Evolutionary conservation across 208 protist species (phyloP).

Genomic region (Borovskyia barvae): DNA sequence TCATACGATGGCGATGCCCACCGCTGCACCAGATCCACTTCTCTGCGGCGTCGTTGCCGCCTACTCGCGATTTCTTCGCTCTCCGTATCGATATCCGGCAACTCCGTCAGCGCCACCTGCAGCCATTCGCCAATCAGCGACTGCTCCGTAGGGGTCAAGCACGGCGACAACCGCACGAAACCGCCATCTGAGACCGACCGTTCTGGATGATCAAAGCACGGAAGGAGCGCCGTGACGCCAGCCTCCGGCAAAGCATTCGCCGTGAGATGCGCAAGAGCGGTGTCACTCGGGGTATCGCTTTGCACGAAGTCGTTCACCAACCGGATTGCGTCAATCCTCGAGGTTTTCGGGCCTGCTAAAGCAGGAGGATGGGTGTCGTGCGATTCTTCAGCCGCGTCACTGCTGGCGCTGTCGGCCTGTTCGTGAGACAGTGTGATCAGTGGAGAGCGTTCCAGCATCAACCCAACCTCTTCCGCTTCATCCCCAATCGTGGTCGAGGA

Average conservation of each 20-base stretch:
- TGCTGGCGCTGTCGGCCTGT: background rate
- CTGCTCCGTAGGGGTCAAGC: conserved; percentile 5
- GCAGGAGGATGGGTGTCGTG: background rate
- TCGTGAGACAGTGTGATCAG: background rate
- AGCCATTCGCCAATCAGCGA: conserved; percentile 12
- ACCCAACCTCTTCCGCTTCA: too few species aligned
- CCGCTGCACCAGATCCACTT: conserved; percentile 8
- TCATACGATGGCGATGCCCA: conserved; percentile 26
- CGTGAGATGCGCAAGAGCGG: conserved; percentile 5
- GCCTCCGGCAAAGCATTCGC: conserved; percentile 11
- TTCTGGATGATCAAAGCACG: conserved; percentile 26
- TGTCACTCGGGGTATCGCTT: conserved; percentile 4
- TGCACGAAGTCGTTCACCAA: conserved; percentile 1
- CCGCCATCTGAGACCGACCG: conserved; percentile 15
- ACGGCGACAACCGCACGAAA: conserved; percentile 10
- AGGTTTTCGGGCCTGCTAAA: conserved; percentile 1
- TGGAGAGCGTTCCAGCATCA: too few species aligned
- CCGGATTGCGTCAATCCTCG: background rate
- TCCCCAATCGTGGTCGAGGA: too few species aligned
- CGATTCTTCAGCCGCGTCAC: background rate
- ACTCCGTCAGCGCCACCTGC: conserved; percentile 23
- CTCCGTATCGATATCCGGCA: background rate
- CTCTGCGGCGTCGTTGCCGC: background rate
- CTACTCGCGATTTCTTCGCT: background rate
- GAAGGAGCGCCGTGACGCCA: conserved; percentile 7